Evolutionary conservation across 805 yeast species (phyloP), one percentile per base, ranked within the genome.

Genomic region (Suhomyces sp.): DNA sequence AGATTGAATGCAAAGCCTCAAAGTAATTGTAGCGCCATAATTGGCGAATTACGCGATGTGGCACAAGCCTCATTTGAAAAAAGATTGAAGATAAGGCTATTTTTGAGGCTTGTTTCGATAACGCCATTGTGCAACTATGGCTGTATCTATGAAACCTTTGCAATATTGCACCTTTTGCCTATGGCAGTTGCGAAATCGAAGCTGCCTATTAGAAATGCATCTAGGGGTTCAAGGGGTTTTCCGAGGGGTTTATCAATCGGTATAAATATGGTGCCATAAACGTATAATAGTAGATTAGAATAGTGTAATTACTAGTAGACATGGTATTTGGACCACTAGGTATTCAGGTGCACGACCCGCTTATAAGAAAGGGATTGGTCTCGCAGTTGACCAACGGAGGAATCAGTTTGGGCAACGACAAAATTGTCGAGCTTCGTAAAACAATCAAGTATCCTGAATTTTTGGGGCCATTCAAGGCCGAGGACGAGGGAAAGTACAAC

Each of bases 381-480:
- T 15, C 43, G 6, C 45, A 46, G 10, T 22, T 44, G 10, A 33
- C 24, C 15, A 48, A 46, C 8, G 29, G 44, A 20, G 52, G 52
- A 15, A 40, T 31, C 15, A 22, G 13, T 25, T 15, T 46, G 29
- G 22, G 46, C 2, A 50, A 46, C 17, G 48, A 52, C 2, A 46
- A 53, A 24, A 33, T 58, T 35, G 56, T 48, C 5, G 53, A 56
- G 17, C 54, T 54, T n/a, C 54, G 53, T 31, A 54, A 52, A 20
- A 44, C 41, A 24, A 47, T 61, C 46, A 61, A 60, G 53, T 64
- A 62, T 51, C 66, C 66, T 1, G 63, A 62, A 51, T 64, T 46
- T 45, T 58, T 62, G 46, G 52, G 50, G 12, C 54, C 57, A 5
- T 54, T 55, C 47, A 50, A 56, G 15, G 40, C 57, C 7, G 61